These are phyloP conservation scores for Mycena kentingensis DNA, from an alignment of 768 basidiomycete genomes.

Conservation along the genomic window DNA sequence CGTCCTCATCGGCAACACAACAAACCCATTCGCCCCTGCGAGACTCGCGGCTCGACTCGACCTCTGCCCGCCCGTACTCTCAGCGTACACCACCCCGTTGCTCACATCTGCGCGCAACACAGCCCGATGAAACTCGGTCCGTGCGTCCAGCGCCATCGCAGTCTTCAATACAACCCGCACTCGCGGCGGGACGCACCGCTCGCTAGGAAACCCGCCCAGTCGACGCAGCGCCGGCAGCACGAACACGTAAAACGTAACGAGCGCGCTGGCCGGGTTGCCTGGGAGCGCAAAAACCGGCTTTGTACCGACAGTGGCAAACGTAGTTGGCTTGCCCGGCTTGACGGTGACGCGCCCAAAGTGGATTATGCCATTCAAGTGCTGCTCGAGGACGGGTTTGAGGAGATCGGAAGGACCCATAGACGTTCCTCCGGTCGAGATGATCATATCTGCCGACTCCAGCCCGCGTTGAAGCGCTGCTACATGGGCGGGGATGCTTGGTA, in stretches of 20 bases:
- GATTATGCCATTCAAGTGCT: slow-evolving; percentile 69
- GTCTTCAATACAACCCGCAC: slow-evolving; percentile 63
- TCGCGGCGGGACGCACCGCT: slow-evolving; percentile 57
- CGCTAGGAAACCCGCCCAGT: slow-evolving; percentile 66
- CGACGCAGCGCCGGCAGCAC: slow-evolving; percentile 77
- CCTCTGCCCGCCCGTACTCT: slow-evolving; percentile 84
- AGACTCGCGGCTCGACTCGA: slow-evolving; percentile 82
- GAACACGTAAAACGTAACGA: slow-evolving; percentile 85
- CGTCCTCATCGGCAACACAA: slow-evolving; percentile 57
- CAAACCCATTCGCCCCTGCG: slow-evolving; percentile 78
- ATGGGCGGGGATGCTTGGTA: slow-evolving; percentile 56
- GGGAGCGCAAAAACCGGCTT: slow-evolving; percentile 85
- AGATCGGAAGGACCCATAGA: slow-evolving; percentile 90
- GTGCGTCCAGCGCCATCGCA: slow-evolving; percentile 66
- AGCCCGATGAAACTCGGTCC: slow-evolving; percentile 85
- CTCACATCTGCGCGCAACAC: slow-evolving; percentile 47
- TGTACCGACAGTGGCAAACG: slow-evolving; percentile 70
- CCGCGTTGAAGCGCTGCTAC: slow-evolving; percentile 58
- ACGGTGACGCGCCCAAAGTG: slow-evolving; percentile 87
- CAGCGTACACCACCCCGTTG: slow-evolving; percentile 55
- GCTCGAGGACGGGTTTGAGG: slow-evolving; percentile 86
- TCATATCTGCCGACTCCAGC: slow-evolving; percentile 64
- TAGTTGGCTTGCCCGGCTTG: slow-evolving; percentile 88
- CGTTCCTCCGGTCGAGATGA: slow-evolving; percentile 87
- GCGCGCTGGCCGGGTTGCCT: slow-evolving; percentile 85